phyloP scores from a whole-genome alignment of 2,329 filamentous ascomycete genomes.

The Eutypella sp. region DNA sequence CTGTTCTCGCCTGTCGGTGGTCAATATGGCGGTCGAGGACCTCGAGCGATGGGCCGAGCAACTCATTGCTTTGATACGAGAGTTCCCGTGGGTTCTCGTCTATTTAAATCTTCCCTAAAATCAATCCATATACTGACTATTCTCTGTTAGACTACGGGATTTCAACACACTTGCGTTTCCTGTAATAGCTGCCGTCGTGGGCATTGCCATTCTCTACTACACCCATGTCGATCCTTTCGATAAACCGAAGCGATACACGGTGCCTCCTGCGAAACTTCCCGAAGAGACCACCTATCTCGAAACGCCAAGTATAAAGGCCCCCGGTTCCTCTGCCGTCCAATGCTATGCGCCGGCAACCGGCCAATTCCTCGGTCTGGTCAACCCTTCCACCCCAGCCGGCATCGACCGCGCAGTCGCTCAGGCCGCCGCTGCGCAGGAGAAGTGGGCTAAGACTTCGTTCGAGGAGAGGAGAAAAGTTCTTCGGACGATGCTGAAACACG shows the following conservation, averaged over 20 bases:
- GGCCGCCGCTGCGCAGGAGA: slow-evolving; percentile 67
- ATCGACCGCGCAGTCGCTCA: slow-evolving; percentile 75
- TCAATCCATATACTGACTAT: not conserved
- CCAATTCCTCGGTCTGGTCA: slow-evolving; percentile 71
- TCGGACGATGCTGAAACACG: slow-evolving; percentile 71
- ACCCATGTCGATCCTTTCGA: slow-evolving; percentile 22
- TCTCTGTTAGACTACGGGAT: slow-evolving; percentile 13
- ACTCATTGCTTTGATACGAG: slow-evolving; percentile 17
- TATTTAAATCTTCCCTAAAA: too few relatives aligned
- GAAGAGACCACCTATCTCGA: slow-evolving; percentile 54
- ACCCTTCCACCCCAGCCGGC: slow-evolving; percentile 68
- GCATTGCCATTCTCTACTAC: slow-evolving; percentile 16
- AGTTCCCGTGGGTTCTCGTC: slow-evolving; percentile 19
- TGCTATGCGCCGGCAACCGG: slow-evolving; percentile 91
- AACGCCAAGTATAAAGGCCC: slow-evolving; percentile 57
- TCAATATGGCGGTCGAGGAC: slow-evolving; percentile 21
- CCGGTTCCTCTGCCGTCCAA: slow-evolving; percentile 64
- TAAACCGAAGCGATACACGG: slow-evolving; percentile 50
- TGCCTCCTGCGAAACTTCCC: slow-evolving; percentile 58
- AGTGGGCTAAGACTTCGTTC: slow-evolving; percentile 77
- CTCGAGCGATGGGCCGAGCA: slow-evolving; percentile 21
- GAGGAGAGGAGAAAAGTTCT: slow-evolving; percentile 72
- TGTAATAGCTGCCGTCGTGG: slow-evolving; percentile 14
- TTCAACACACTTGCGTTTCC: slow-evolving; percentile 13
- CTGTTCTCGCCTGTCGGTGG: not conserved